Evolutionary conservation across 371 early-diverging fungal genomes (phyloP).

Genomic region (Gilbertella persicaria): DNA sequence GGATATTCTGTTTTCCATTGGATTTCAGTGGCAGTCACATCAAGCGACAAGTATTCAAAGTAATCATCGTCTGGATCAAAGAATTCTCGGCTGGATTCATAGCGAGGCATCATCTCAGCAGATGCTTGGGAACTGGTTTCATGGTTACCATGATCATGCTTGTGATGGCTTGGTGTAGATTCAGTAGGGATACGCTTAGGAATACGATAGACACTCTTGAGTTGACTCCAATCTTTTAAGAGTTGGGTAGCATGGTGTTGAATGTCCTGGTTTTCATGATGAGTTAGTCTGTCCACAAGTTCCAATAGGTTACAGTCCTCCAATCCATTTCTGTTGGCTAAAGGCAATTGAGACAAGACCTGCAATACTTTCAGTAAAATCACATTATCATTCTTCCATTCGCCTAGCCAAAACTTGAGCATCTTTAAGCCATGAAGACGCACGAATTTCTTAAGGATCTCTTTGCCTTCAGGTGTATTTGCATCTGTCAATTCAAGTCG

Average conservation of each 20-base stretch:
- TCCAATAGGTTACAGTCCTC: slow-evolving; percentile 67
- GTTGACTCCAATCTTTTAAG: slow-evolving; percentile 47
- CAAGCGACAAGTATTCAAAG: slow-evolving; percentile 33
- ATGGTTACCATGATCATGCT: background rate
- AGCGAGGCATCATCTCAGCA: slow-evolving; percentile 2
- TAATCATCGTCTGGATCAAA: slow-evolving; percentile 40
- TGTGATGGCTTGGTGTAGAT: background rate
- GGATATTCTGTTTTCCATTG: slow-evolving; percentile 29
- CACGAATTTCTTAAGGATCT: slow-evolving; percentile 30
- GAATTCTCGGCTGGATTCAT: slow-evolving; percentile 29
- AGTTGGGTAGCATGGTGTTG: slow-evolving; percentile 36
- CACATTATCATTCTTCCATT: slow-evolving; percentile 35
- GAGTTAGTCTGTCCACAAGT: slow-evolving; percentile 43
- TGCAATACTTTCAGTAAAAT: slow-evolving; percentile 31
- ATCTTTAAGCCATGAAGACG: slow-evolving; percentile 41
- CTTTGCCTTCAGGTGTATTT: slow-evolving; percentile 24
- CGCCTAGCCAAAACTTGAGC: slow-evolving; percentile 44
- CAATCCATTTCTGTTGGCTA: slow-evolving; percentile 69
- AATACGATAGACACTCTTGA: slow-evolving; percentile 63
- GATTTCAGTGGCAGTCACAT: slow-evolving; percentile 21
- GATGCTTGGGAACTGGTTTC: background rate
- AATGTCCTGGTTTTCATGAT: slow-evolving; percentile 43
- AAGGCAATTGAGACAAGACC: slow-evolving; percentile 39
- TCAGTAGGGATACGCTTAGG: slow-evolving; percentile 44
- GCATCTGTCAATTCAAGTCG: slow-evolving; percentile 32